Evolutionary conservation across 2,329 filamentous ascomycete genomes (phyloP), one percentile per base, ranked within the genome.

Genomic region (Ophiognomonia clavigignenti-juglandacearum): DNA sequence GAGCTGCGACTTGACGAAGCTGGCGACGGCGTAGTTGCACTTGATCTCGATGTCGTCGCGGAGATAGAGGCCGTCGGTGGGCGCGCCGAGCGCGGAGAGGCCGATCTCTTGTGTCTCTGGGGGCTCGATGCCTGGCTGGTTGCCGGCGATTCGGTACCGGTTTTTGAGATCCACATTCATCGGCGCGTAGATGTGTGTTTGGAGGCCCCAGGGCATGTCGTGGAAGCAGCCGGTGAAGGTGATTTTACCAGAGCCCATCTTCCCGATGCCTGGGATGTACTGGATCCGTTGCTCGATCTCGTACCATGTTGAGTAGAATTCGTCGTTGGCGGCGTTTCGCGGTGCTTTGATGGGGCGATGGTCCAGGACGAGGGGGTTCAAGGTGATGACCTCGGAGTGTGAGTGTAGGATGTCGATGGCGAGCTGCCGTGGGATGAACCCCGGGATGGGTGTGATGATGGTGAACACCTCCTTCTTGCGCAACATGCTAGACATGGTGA

Each of bases 221-320:
- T 87, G 83, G 61, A 87, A 87, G 59, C 82, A 85, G 50, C 80
- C 83, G 51, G 80, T 84, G 67, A 87, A 87, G 39, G 71, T 74
- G 64, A 87, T 83, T 59, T 79, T 78, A 59, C 80, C 76, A 4
- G 79, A 78, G 20, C 82, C 82, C 50, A 83, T 71, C 64, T 72
- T 80, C 54, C 83, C 83, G 46, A 85, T 67, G 27, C 83, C 83
- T 0, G 83, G 83, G 6, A 86, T 67, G 56, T 81, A 79, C 60
- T 85, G 82, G 50, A 87, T 82, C 57, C 81, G 76, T 70, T 87
- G 76, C 48, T 69, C 76, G 59, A 87, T 86, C 64, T 86, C 82
- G 62, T 87, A 87, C 83, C 83, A 87, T 24, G 83, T 84, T 53
- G 80, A 80, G 65, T 84, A 87, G 66, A 75, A 87, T 64, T 87